These are phyloP conservation scores for Mortierella sp. DNA, from an alignment of 371 early-diverging fungal species.

Conservation along the genomic window DNA sequence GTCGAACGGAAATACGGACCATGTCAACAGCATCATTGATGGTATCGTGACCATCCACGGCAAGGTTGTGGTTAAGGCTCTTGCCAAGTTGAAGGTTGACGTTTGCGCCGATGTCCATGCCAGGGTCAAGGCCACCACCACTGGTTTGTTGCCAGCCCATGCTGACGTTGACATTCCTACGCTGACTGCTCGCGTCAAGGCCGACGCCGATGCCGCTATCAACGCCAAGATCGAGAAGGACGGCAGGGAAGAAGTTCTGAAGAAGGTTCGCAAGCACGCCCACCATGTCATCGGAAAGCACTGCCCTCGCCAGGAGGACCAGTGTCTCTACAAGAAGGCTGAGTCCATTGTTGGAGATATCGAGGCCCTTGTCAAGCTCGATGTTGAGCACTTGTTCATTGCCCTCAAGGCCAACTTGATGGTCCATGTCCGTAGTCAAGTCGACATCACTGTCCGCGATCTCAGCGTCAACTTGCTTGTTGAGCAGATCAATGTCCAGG, in stretches of 20 bases:
- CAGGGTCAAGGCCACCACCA: conserved; percentile 14
- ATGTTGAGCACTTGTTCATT: conserved; percentile 22
- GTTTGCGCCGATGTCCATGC: conserved; percentile 25
- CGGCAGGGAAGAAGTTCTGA: conserved; percentile 12
- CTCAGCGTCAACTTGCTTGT: conserved; percentile 23
- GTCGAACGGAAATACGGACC: not conserved
- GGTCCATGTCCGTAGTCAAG: conserved; percentile 15
- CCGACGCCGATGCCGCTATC: conserved; percentile 7
- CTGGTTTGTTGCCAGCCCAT: conserved; percentile 5
- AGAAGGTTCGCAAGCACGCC: conserved; percentile 10
- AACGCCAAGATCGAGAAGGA: conserved; percentile 23
- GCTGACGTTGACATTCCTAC: conserved; percentile 11
- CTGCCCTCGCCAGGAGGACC: conserved; percentile 9
- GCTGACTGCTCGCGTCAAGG: conserved; percentile 12
- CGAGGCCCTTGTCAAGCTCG: conserved; percentile 11
- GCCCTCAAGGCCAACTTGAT: conserved; percentile 20
- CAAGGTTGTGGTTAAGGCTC: conserved; percentile 15
- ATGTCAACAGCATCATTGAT: conserved; percentile 8
- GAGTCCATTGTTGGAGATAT: conserved; percentile 7
- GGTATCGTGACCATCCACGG: conserved; percentile 10
- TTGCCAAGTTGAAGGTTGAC: conserved; percentile 19
- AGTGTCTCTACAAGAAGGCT: conserved; percentile 4
- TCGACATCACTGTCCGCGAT: conserved; percentile 6
- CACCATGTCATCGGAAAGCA: conserved; percentile 1
- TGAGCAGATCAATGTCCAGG: conserved; percentile 25